These are phyloP conservation scores for Maudiozyma humilis DNA, from an alignment of 1,139 yeast genomes.

Conservation along the genomic window DNA sequence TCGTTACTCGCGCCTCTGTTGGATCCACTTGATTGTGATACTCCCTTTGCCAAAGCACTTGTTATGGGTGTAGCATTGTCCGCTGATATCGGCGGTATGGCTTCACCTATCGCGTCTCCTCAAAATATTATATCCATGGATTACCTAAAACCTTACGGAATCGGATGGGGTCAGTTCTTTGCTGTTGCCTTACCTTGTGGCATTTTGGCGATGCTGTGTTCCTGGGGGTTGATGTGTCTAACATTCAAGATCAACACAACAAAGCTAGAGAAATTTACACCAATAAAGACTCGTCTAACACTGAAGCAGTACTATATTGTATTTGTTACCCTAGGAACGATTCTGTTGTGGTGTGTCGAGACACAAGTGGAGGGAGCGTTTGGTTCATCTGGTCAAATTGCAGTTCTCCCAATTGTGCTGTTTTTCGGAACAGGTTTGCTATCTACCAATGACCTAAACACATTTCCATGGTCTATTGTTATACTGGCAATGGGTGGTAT, in stretches of 20 bases:
- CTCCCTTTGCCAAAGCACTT: slow-evolving; percentile 55
- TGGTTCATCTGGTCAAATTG: slow-evolving; percentile 67
- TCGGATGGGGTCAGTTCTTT: slow-evolving; percentile 73
- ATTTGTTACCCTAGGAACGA: slow-evolving; percentile 43
- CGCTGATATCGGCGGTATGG: slow-evolving; percentile 70
- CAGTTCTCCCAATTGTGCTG: slow-evolving; percentile 54
- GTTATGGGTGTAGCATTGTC: slow-evolving; percentile 67
- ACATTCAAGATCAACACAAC: slow-evolving; percentile 45
- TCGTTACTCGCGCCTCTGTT: slow-evolving; percentile 58
- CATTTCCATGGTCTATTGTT: slow-evolving; percentile 72
- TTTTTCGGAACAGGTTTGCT: slow-evolving; percentile 64
- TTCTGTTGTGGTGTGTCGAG: slow-evolving; percentile 63
- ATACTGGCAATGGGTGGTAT: slow-evolving; percentile 75
- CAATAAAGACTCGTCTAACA: slow-evolving; percentile 52
- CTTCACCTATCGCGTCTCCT: slow-evolving; percentile 71
- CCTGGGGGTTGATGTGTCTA: slow-evolving; percentile 51
- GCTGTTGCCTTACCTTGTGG: slow-evolving; percentile 61
- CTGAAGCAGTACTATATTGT: slow-evolving; percentile 58
- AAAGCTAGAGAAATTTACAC: slow-evolving; percentile 41
- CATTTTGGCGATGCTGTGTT: slow-evolving; percentile 42
- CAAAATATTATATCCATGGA: slow-evolving; percentile 71
- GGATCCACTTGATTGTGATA: slow-evolving; percentile 53
- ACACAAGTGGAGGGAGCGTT: slow-evolving; percentile 46
- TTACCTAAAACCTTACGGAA: slow-evolving; percentile 55
- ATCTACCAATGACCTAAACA: slow-evolving; percentile 58